Conservation (phyloP, 2,329 filamentous ascomycete species). For the Penicillium griseofulvum region DNA sequence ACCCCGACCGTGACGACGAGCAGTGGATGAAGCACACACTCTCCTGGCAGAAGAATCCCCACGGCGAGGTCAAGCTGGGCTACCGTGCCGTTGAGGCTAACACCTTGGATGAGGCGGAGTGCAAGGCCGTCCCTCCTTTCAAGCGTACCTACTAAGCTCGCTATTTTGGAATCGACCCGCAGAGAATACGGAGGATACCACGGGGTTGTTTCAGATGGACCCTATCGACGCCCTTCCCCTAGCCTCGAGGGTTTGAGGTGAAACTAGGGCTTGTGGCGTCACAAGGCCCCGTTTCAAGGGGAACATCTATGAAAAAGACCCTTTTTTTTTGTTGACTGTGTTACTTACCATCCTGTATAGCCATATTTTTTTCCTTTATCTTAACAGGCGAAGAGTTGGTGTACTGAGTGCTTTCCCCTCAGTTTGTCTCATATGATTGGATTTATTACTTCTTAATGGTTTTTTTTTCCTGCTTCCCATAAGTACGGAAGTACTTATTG, state of each 20-base stretch:
- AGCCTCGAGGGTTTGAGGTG: slow-evolving; percentile 1
- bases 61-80: slow-evolving; percentile 78
- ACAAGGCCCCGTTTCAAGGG: slow-evolving; percentile 6
- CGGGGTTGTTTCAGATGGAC: slow-evolving; percentile 20
- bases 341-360: slow-evolving; percentile 41
- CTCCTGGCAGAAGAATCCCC: slow-evolving; percentile 89
- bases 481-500: neutral
- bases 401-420: slow-evolving; percentile 25
- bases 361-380: slow-evolving; percentile 35
- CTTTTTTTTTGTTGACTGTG: slow-evolving; percentile 34
- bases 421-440: slow-evolving; percentile 25
- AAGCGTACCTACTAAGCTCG: slow-evolving; percentile 60
- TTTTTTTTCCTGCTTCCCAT: neutral
- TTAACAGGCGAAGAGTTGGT: slow-evolving; percentile 37
- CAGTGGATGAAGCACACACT: slow-evolving; percentile 99
- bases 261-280: slow-evolving; percentile 13
- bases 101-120: slow-evolving; percentile 92
- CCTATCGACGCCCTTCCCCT: slow-evolving; percentile 3
- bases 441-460: slow-evolving; percentile 15
- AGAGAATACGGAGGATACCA: slow-evolving; percentile 17
- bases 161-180: slow-evolving; percentile 7
- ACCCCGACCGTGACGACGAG: slow-evolving; percentile 87
- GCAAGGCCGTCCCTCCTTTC: slow-evolving; percentile 93
- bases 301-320: slow-evolving; percentile 29
- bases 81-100: slow-evolving; percentile 80